These are phyloP conservation scores for Nidula niveotomentosa DNA, from an alignment of 1,284 basidiomycete species.

Conservation along the genomic window DNA sequence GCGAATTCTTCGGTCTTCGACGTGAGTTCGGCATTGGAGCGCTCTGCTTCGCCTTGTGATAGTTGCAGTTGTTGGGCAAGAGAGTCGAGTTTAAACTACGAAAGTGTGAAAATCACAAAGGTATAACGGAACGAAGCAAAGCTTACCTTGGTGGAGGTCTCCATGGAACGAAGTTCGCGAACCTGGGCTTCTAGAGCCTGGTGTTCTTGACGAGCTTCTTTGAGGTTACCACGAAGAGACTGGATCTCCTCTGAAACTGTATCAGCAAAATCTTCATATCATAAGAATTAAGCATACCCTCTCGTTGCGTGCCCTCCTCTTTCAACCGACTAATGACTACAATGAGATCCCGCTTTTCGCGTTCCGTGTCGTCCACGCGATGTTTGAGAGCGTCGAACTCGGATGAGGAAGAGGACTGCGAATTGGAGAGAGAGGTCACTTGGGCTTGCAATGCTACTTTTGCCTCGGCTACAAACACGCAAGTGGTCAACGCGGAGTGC, in stretches of 20 bases:
- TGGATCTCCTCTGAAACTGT: conserved; percentile 61
- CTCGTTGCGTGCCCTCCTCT: conserved; percentile 66
- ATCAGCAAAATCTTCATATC: conserved; percentile 4
- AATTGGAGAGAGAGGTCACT: conserved; percentile 48
- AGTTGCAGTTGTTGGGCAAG: conserved; percentile 78
- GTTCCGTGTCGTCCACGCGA: conserved; percentile 68
- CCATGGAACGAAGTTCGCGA: conserved; percentile 66
- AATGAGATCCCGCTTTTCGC: conserved; percentile 80
- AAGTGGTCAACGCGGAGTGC: conserved; percentile 2
- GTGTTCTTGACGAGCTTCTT: conserved; percentile 74
- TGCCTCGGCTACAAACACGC: conserved; percentile 38
- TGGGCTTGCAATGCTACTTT: conserved; percentile 54
- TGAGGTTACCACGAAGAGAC: conserved; percentile 63
- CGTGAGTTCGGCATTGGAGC: conserved; percentile 58
- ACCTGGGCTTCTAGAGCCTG: conserved; percentile 63
- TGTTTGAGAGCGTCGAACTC: conserved; percentile 59
- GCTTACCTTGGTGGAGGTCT: conserved; percentile 67
- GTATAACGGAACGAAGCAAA: neutral
- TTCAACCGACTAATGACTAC: conserved; percentile 72
- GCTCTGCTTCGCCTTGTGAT: conserved; percentile 69
- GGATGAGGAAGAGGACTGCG: conserved; percentile 56
- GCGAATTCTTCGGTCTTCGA: conserved; percentile 73
- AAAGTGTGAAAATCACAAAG: conserved; percentile 2
- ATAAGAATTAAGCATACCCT: conserved; percentile 41
- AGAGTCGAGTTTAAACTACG: conserved; percentile 78